phyloP scores from a whole-genome alignment of 495 filamentous ascomycete genomes.

The Aspergillus haitiensis region DNA sequence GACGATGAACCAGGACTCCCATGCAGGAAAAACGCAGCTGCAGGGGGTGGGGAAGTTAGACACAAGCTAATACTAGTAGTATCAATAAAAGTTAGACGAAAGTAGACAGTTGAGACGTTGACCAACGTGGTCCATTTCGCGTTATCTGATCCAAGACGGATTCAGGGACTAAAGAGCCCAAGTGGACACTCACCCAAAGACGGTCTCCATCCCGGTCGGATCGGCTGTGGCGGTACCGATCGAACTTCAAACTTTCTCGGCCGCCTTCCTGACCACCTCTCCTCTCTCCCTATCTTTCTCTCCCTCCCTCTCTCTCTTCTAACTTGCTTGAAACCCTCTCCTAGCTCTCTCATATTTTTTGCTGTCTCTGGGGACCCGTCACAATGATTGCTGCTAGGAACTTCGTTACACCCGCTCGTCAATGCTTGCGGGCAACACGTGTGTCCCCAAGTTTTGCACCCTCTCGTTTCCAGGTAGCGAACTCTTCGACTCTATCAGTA shows the following conservation, averaged over 20 bases:
- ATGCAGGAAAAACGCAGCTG: slow-evolving; percentile 29
- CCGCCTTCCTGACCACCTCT: slow-evolving; percentile 25
- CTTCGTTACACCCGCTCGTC: slow-evolving; percentile 54
- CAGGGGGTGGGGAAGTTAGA: slow-evolving; percentile 11
- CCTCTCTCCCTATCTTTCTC: slow-evolving; percentile 22
- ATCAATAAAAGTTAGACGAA: background rate
- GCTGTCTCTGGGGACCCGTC: slow-evolving; percentile 33
- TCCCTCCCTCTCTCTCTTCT: slow-evolving; percentile 28
- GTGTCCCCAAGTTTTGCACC: slow-evolving; percentile 48
- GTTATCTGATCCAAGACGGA: slow-evolving; percentile 25
- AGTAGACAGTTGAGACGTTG: background rate
- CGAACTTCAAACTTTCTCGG: slow-evolving; percentile 27
- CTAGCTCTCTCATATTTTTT: slow-evolving; percentile 25
- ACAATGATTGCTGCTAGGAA: slow-evolving; percentile 62
- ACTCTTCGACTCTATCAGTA: slow-evolving; percentile 14
- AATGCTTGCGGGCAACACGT: slow-evolving; percentile 55
- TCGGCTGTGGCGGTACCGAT: slow-evolving; percentile 41
- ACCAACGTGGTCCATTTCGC: background rate
- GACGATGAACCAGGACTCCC: slow-evolving; percentile 15
- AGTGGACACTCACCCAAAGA: slow-evolving; percentile 25
- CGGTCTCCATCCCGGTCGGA: slow-evolving; percentile 37
- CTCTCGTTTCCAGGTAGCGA: slow-evolving; percentile 53
- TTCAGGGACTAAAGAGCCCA: slow-evolving; percentile 11
- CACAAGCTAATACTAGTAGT: background rate
- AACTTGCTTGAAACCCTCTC: slow-evolving; percentile 1